Base-by-base conservation (phyloP, 371 early-diverging fungal species). In the Actinomucor elegans region DNA sequence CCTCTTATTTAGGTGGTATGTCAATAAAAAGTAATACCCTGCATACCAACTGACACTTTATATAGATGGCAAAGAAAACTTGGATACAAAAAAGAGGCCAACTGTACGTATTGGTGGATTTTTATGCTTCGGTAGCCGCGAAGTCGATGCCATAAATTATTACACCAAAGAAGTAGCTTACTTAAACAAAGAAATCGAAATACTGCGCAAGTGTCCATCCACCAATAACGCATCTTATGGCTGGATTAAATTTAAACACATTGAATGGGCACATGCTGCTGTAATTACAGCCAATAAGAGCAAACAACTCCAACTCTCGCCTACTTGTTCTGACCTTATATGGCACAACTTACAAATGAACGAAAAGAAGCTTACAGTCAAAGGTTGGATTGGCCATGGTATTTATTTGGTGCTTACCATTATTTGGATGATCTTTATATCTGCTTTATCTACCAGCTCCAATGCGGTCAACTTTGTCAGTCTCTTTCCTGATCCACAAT, bases 101-200 rank as follows among this genome's bases (percentile, higher is more conserved):
- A 78, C 69, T 5, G 72, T 83, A 9, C 54, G 64, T 0, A 27
- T 73, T 4, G 78, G 78, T 15, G 63, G 71, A 0, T 55, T 64
- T 11, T 50, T 50, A 28, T 59, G 45, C 26, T 64, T 47, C 32
- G 81, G 84, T 9, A 90, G 92, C 12, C 49, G 64, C 12, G 68
- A 73, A 32, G 88, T 94, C 14, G 94, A 94, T 51, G 84, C 89
- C 8, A 94, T 94, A 49, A 81, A 86, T 34, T 77, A 86, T 54
- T 88, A 86, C 56, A 80, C 90, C 14, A 65, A 77, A 18, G 59
- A 80, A 38, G 79, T 94, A 0, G 80, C 85, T 38, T 66, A 61
- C 4, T 67, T 92, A 14, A 87, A 91, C 48, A 58, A 71, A 10
- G 70, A 88, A 29, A 93, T 94, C 59, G 84, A 83, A 36, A 55